These are phyloP conservation scores for Suillus lakei DNA, from an alignment of 768 basidiomycete species.

Conservation along the genomic window DNA sequence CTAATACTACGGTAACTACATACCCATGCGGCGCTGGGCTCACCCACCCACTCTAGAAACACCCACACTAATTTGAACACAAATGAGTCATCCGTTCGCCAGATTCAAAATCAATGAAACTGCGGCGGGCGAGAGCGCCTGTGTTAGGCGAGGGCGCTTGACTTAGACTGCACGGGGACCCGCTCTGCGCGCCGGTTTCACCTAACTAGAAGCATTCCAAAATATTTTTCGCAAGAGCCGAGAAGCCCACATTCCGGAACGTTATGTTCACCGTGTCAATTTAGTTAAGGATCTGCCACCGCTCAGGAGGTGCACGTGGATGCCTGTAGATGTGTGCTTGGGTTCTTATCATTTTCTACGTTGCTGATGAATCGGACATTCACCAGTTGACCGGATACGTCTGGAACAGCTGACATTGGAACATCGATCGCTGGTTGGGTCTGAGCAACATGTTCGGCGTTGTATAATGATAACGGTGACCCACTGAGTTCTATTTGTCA, in stretches of 20 bases:
- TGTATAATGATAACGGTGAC: background rate
- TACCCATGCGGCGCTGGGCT: background rate
- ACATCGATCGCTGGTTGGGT: no score
- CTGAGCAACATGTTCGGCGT: background rate
- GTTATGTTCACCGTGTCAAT: background rate
- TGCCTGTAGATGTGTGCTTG: background rate
- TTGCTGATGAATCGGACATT: constrained; percentile 1
- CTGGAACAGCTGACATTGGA: background rate
- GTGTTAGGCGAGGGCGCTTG: no score
- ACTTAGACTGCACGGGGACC: background rate
- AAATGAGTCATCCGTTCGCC: background rate
- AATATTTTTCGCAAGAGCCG: background rate
- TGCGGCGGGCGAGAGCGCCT: background rate
- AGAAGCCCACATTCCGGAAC: background rate
- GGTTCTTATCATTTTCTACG: background rate
- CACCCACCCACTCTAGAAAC: background rate
- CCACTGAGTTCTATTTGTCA: no score
- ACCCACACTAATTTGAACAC: background rate
- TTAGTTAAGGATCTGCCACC: background rate
- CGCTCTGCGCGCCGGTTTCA: no score
- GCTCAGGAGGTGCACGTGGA: background rate
- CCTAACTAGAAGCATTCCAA: background rate
- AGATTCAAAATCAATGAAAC: background rate
- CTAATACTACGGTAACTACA: background rate
- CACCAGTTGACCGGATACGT: background rate